phyloP scores from a whole-genome alignment of 73 alveolate species.

The Blepharisma japonicum region DNA sequence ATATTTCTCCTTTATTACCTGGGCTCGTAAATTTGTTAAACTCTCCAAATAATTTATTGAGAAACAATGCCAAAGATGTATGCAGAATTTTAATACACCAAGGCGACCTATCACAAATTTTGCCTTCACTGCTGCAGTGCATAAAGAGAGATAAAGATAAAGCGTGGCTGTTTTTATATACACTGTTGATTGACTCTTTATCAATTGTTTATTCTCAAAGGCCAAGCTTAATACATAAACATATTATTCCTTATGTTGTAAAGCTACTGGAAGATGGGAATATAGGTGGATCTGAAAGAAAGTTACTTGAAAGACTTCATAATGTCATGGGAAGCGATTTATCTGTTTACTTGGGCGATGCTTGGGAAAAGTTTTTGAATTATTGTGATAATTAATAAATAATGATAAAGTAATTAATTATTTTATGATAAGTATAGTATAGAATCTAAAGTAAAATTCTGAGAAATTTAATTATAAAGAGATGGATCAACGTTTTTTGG shows the following conservation, averaged over 20 bases:
- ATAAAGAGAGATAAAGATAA: constrained; percentile 24
- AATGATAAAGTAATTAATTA: no score
- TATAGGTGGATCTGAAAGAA: neutral
- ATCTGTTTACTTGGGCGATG: neutral
- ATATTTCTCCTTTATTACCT: neutral
- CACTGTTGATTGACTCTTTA: constrained; percentile 7
- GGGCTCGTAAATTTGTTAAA: neutral
- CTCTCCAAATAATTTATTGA: constrained; percentile 1
- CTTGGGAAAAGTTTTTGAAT: constrained; percentile 15
- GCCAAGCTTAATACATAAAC: neutral
- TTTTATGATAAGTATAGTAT: no score
- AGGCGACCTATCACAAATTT: neutral
- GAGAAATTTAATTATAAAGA: no score
- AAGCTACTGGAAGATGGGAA: neutral
- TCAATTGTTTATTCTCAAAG: neutral
- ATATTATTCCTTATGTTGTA: neutral
- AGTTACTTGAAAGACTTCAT: neutral
- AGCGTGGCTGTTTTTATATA: neutral
- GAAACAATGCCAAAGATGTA: constrained; percentile 24
- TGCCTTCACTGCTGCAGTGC: neutral
- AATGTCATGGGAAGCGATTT: neutral
- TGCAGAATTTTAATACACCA: constrained; percentile 20
- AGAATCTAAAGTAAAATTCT: no score
- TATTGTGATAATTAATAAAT: no score
- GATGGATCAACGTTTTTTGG: no score